Evolutionary conservation across 257 asterid species (phyloP).

Genomic region (Solanum chaucha): DNA sequence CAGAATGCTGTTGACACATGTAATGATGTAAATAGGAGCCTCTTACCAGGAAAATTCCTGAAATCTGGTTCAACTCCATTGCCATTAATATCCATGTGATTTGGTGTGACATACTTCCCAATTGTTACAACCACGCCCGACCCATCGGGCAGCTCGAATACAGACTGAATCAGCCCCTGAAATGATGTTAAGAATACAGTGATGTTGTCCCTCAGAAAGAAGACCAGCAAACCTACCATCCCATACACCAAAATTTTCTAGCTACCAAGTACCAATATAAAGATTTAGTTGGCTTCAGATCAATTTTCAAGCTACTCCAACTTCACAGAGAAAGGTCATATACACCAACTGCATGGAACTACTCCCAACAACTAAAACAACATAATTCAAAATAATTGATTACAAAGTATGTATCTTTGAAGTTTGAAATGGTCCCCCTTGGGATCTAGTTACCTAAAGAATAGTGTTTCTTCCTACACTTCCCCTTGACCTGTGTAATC

Average conservation of each 20-base stretch:
- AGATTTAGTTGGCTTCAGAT: not conserved
- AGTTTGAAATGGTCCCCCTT: not conserved
- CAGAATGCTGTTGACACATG: not conserved
- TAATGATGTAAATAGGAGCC: not conserved
- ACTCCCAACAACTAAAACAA: not conserved
- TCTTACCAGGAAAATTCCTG: slow-evolving; percentile 66
- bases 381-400: not conserved
- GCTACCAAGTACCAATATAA: not conserved
- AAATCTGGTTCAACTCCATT: slow-evolving; percentile 94
- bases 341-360: not conserved
- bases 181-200: not conserved
- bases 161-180: slow-evolving; percentile 97
- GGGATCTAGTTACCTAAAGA: not conserved
- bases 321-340: not conserved
- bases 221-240: not conserved
- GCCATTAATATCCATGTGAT: slow-evolving; percentile 78
- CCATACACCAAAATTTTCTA: not conserved
- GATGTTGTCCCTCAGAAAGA: not conserved
- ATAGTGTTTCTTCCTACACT: not conserved
- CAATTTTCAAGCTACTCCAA: not conserved
- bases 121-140: slow-evolving; percentile 91
- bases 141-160: slow-evolving; percentile 91
- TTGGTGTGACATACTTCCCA: slow-evolving; percentile 94
- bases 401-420: not conserved
- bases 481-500: not conserved